These are phyloP conservation scores for Psilocybe cubensis DNA, from an alignment of 768 basidiomycete genomes.

Conservation along the genomic window DNA sequence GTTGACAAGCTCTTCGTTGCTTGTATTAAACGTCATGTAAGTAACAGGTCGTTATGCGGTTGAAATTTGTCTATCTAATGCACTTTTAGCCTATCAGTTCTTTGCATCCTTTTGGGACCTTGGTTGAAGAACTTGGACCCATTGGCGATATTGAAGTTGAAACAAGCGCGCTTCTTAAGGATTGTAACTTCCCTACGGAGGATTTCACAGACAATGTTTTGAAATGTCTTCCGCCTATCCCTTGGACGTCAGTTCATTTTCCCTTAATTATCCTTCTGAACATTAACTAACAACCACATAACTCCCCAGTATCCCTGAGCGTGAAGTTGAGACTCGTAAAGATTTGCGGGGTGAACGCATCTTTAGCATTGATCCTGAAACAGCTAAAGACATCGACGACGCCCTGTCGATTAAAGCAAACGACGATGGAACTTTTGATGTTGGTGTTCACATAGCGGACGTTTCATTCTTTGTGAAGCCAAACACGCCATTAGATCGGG, in stretches of 20 bases:
- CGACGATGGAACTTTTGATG: slow-evolving; percentile 90
- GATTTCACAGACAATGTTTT: slow-evolving; percentile 95
- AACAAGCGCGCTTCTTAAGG: slow-evolving; percentile 95
- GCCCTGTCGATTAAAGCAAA: slow-evolving; percentile 88
- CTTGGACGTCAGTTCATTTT: slow-evolving; percentile 75
- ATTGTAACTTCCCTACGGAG: slow-evolving; percentile 98
- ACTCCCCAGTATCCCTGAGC: slow-evolving; percentile 74
- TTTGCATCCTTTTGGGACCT: slow-evolving; percentile 96
- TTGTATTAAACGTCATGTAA: slow-evolving; percentile 96
- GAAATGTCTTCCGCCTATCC: slow-evolving; percentile 94
- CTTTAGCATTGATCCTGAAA: slow-evolving; percentile 92
- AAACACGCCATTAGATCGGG: slow-evolving; percentile 96
- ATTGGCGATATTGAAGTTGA: slow-evolving; percentile 99
- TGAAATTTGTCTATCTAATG: slow-evolving; percentile 21
- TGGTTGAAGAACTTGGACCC: slow-evolving; percentile 96
- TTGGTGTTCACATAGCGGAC: slow-evolving; percentile 96
- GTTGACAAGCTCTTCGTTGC: slow-evolving; percentile 93
- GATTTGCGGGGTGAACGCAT: slow-evolving; percentile 85
- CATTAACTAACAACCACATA: slow-evolving; percentile 12
- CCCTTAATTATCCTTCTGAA: not conserved
- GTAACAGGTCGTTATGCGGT: slow-evolving; percentile 30
- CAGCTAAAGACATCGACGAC: slow-evolving; percentile 93
- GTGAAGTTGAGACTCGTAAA: slow-evolving; percentile 84
- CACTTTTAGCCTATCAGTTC: slow-evolving; percentile 81
- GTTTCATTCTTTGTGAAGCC: slow-evolving; percentile 95